Percentiles rank a stretch among this genome's conserved stretches.
These are phyloP conservation scores for Discostella stelligeroides DNA, from an alignment of 108 stramenopile species.

Conservation along the genomic window DNA sequence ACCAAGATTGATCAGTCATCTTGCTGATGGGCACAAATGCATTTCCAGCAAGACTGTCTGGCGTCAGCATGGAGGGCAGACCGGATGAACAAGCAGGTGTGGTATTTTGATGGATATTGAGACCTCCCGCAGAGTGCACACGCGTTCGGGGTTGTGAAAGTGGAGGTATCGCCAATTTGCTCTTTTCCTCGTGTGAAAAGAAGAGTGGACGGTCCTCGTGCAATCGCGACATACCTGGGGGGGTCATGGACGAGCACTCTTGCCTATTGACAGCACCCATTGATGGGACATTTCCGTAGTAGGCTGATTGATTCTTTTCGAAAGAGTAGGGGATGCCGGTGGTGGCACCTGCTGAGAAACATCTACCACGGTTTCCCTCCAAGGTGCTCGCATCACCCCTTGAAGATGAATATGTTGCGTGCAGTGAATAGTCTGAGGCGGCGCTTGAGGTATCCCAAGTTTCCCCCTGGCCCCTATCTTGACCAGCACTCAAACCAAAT, in stretches of 20 bases:
- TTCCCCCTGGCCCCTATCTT: constrained; percentile 19
- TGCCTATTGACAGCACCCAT: constrained; percentile 51
- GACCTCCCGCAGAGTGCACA: constrained; percentile 16
- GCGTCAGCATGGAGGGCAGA: too few relatives aligned
- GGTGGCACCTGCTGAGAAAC: constrained; percentile 42
- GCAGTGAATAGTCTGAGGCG: constrained; percentile 61
- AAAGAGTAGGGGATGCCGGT: constrained; percentile 25
- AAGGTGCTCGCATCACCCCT: constrained; percentile 20
- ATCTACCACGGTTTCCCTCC: constrained; percentile 39
- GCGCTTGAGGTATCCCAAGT: constrained; percentile 62
- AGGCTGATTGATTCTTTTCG: constrained; percentile 12
- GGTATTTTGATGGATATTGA: background rate
- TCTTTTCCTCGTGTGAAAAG: constrained; percentile 25
- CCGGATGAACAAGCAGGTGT: too few relatives aligned
- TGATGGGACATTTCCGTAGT: constrained; percentile 32
- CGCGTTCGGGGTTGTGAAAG: constrained; percentile 30
- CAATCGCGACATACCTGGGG: constrained; percentile 55
- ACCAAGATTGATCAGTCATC: background rate
- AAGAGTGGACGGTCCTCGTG: constrained; percentile 48
- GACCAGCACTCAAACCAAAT: background rate
- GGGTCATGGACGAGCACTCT: constrained; percentile 67
- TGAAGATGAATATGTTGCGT: too few relatives aligned
- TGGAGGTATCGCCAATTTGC: constrained; percentile 35
- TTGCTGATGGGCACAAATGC: constrained; percentile 45
- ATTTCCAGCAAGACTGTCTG: constrained; percentile 23